Percentiles rank a stretch among this genome's conserved stretches.
phyloP scores from a whole-genome alignment of 1,284 basidiomycete species.

The Malassezia caprae region DNA sequence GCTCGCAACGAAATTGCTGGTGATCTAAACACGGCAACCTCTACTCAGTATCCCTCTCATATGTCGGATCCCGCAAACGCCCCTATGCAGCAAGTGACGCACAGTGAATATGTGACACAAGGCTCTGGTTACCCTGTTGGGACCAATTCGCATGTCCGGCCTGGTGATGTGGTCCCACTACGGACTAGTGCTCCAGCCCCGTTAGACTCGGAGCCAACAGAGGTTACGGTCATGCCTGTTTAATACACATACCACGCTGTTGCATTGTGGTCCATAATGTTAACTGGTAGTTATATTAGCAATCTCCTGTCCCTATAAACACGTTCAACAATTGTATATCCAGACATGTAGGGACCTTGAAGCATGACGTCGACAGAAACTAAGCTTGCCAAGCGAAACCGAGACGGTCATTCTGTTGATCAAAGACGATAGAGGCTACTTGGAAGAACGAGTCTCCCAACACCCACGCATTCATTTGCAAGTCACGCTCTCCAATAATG shows the following conservation, averaged over 20 bases:
- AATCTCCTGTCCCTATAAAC: neutral
- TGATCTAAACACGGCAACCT: neutral
- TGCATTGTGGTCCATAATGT: too few species aligned
- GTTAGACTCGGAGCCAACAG: neutral
- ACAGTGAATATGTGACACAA: too few species aligned
- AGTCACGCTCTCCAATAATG: constrained; percentile 36
- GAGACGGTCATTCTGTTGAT: constrained; percentile 47
- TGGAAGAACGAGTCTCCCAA: constrained; percentile 47
- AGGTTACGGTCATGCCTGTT: neutral
- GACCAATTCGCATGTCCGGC: neutral
- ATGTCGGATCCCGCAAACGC: neutral
- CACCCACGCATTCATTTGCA: constrained; percentile 49
- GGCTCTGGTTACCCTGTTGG: neutral
- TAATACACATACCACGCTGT: neutral
- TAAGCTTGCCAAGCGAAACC: constrained; percentile 47
- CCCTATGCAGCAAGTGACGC: too few species aligned
- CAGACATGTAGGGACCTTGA: too few species aligned
- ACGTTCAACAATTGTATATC: neutral
- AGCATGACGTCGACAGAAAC: neutral
- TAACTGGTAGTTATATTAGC: too few species aligned
- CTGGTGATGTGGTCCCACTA: neutral
- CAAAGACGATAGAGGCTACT: constrained; percentile 48
- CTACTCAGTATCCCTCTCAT: neutral
- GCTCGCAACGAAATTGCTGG: constrained; percentile 1
- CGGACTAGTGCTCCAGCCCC: neutral